Evolutionary conservation across 2,329 filamentous ascomycete species (phyloP), one percentile per base, ranked within the genome.

Genomic region (Madurella mycetomatis): DNA sequence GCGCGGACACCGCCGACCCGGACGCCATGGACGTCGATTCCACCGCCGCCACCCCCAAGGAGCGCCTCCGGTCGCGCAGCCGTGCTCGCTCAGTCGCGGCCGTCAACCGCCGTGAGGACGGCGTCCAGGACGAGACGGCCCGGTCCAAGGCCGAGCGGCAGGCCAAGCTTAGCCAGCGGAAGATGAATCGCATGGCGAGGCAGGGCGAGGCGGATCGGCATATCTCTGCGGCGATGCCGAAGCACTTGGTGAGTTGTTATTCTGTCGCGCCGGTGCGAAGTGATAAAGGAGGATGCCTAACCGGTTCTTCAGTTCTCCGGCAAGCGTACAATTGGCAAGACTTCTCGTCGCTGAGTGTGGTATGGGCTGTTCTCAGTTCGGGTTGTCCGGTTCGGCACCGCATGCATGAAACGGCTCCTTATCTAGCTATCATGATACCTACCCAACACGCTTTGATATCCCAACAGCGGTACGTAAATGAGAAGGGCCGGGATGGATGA

Each of bases 151-250:
- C 90, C 39, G 92, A 96, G 72, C 85, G 87, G 66, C 78, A 95
- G 70, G 81, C 85, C 69, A 97, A 96, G 81, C 76, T 99, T 69
- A 81, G 86, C 66, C 95, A 99, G 85, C 91, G 92, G 81, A 92
- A 91, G 83, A 96, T 95, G 91, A 99, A 99, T 79, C 84, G 92
- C 62, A 94, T 95, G 87, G 94, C 94, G 43, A 86, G 92, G 72
- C 90, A 95, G 80, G 94, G 94, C 79, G 94, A 99, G 78, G 92
- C 87, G 58, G 94, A 99, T 80, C 85, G 95, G 70, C 92, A 97
- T 75, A 84, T 85, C 58, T 86, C 86, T 53, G 88, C 88, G 39
- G 81, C 88, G 50, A 75, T 95, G 73, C 83, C 86, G 59, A 99
- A 95, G 77, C 94, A 97, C 76, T 79, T 99, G 82, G 87, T 95